A percentile compares a stretch with the other conserved stretches of the same genome.
Conservation (phyloP, 2,329 filamentous ascomycete species). For the Fusarium heterosporum region DNA sequence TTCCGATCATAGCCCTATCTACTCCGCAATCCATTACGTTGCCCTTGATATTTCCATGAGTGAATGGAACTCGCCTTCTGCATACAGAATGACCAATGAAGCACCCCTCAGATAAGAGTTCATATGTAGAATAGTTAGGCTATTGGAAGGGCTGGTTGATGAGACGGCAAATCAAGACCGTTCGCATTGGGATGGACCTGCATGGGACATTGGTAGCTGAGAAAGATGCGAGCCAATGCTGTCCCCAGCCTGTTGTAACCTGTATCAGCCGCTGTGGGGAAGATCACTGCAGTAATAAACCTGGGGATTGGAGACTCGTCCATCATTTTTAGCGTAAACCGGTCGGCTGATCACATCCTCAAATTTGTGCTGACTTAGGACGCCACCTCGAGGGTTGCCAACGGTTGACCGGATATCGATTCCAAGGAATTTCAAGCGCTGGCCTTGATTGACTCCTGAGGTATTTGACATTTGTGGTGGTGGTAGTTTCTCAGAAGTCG, state of each 20-base stretch:
- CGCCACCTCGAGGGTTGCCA: neutral
- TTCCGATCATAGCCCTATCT: slow-evolving; percentile 9
- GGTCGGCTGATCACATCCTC: slow-evolving; percentile 10
- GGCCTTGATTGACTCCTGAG: neutral
- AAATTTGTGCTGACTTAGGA: neutral
- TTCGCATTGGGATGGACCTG: slow-evolving; percentile 32
- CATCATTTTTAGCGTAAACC: too few species aligned
- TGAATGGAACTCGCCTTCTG: slow-evolving; percentile 16
- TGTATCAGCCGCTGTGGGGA: slow-evolving; percentile 46
- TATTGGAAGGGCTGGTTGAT: slow-evolving; percentile 3
- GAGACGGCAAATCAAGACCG: slow-evolving; percentile 33
- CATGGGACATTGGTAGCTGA: slow-evolving; percentile 35
- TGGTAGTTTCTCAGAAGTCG: neutral
- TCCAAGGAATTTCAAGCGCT: neutral
- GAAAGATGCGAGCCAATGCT: slow-evolving; percentile 35
- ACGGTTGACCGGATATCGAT: neutral
- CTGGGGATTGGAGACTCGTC: slow-evolving; percentile 24
- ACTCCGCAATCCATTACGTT: slow-evolving; percentile 37
- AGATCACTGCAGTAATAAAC: slow-evolving; percentile 30
- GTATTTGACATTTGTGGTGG: neutral
- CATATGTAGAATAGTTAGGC: slow-evolving; percentile 2
- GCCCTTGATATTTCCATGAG: slow-evolving; percentile 36
- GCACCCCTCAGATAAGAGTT: slow-evolving; percentile 36
- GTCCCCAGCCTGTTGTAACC: slow-evolving; percentile 37
- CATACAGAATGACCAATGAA: slow-evolving; percentile 26